These are phyloP conservation scores for Pseudozyma sp. DNA, from an alignment of 1,284 basidiomycete species.

Conservation along the genomic window DNA sequence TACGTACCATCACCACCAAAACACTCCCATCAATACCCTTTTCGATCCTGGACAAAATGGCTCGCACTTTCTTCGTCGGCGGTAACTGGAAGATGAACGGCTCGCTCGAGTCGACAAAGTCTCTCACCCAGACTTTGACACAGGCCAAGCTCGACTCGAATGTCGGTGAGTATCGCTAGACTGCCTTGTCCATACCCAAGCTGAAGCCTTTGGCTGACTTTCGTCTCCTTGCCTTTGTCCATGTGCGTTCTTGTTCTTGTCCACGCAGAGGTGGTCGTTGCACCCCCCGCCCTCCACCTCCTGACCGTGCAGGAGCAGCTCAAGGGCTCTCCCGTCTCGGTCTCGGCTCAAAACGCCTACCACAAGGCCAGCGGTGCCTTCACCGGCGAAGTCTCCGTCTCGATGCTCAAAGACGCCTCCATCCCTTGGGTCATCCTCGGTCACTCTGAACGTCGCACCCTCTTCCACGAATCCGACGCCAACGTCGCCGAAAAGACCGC, in stretches of 20 bases:
- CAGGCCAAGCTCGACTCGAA: conserved; percentile 64
- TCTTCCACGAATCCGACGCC: conserved; percentile 89
- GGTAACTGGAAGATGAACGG: conserved; percentile 70
- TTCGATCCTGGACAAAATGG: conserved; percentile 36
- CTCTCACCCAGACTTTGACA: conserved; percentile 58
- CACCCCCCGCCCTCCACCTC: conserved; percentile 66
- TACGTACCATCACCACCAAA: conserved; percentile 14
- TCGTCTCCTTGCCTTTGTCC: background rate
- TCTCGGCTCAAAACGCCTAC: conserved; percentile 94
- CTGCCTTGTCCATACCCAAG: background rate
- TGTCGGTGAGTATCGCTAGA: conserved; percentile 38
- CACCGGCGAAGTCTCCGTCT: conserved; percentile 74
- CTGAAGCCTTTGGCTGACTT: background rate
- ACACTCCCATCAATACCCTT: background rate
- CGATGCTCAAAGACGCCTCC: conserved; percentile 83
- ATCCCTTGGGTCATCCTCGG: conserved; percentile 95
- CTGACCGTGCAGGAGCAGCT: conserved; percentile 61
- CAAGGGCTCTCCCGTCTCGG: conserved; percentile 59
- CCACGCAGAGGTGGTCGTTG: conserved; percentile 62
- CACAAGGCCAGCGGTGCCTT: conserved; percentile 87
- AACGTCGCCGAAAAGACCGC: conserved; percentile 85
- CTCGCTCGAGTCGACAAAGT: conserved; percentile 63
- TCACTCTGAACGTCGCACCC: conserved; percentile 94
- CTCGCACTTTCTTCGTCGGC: conserved; percentile 64
- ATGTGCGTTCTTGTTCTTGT: background rate